Base-by-base conservation (phyloP, 257 asterid species). In the Eucommia ulmoides region DNA sequence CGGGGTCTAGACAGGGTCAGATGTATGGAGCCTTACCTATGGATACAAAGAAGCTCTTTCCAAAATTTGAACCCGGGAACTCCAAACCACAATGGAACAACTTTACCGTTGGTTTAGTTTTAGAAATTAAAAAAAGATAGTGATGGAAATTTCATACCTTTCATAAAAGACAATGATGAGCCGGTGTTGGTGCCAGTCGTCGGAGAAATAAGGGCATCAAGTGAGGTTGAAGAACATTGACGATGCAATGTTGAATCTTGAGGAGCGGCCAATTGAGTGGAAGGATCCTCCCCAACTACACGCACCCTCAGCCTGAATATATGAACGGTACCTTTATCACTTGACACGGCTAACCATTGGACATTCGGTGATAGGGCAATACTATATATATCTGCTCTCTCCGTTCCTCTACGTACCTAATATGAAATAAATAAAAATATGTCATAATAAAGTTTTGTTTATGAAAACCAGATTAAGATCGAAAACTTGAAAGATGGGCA, bases 301-400 rank as follows among this genome's bases (percentile, higher is more conserved):
- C 89, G 80, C 46, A 81, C 97, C 69, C 89, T 75, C 38, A 88
- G 97, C 74, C 82, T 76, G 66, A 84, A 84, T 63, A 88, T 75
- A 75, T 88, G 97, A 51, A 88, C 75, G 22, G 97, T 88, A 59
- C 95, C 92, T 76, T 84, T 88, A 75, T 82, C 97, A 63, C 97
- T 88, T 0, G 95, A 81, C 65, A 88, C 87, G 7, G 80, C 94
- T 74, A 88, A 67, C 97, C 97, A 88, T 68, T 76, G 88, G 63
- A 76, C 81, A 65, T 84, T 82, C 49, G 97, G 89, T 45, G 97
- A 88, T 42, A 88, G 72, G 46, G 94, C 77, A 64, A 88, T 78
- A 58, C 87, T 72, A 50, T 71, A 82, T 25, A 88, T 79, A 65
- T 84, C 93, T 12, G 97, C 95, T 78, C 63, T 74, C 73, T 84